A percentile compares a stretch with the other conserved stretches of the same genome.
phyloP scores from a whole-genome alignment of 805 yeast species.

The Candida endomychidarum region DNA sequence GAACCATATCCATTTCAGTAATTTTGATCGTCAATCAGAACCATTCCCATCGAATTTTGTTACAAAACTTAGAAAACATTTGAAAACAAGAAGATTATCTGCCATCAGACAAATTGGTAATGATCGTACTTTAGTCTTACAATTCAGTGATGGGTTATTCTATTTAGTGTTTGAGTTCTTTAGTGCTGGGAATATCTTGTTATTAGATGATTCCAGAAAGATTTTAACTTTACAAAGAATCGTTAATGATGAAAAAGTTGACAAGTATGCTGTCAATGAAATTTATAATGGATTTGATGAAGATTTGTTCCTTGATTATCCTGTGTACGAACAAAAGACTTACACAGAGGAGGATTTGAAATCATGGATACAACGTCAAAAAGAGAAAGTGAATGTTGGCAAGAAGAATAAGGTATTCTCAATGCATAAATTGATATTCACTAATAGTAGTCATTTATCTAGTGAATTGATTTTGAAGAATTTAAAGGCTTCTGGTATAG shows the following conservation, averaged over 20 bases:
- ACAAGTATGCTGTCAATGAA: slow-evolving; percentile 72
- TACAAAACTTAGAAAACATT: slow-evolving; percentile 79
- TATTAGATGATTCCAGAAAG: slow-evolving; percentile 66
- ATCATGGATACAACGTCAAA: slow-evolving; percentile 42
- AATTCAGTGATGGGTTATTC: slow-evolving; percentile 78
- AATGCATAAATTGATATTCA: slow-evolving; percentile 67
- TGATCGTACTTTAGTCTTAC: slow-evolving; percentile 80
- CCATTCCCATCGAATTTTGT: slow-evolving; percentile 85
- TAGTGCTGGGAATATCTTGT: slow-evolving; percentile 88
- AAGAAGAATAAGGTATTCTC: slow-evolving; percentile 52
- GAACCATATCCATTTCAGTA: slow-evolving; percentile 72
- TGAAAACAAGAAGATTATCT: slow-evolving; percentile 76
- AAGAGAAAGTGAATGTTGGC: slow-evolving; percentile 19
- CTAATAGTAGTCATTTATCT: slow-evolving; percentile 71
- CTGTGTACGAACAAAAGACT: slow-evolving; percentile 11
- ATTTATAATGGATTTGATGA: slow-evolving; percentile 61
- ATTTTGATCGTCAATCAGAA: slow-evolving; percentile 76
- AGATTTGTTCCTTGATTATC: slow-evolving; percentile 37
- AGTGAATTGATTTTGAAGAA: slow-evolving; percentile 71
- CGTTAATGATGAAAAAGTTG: slow-evolving; percentile 69
- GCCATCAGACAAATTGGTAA: slow-evolving; percentile 70
- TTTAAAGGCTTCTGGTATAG: slow-evolving; percentile 46
- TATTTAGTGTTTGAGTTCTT: slow-evolving; percentile 87
- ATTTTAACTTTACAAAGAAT: slow-evolving; percentile 76
- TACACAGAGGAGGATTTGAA: slow-evolving; percentile 32